These are phyloP conservation scores for Stemphylium lycopersici DNA, from an alignment of 2,329 filamentous ascomycete genomes.

Conservation along the genomic window DNA sequence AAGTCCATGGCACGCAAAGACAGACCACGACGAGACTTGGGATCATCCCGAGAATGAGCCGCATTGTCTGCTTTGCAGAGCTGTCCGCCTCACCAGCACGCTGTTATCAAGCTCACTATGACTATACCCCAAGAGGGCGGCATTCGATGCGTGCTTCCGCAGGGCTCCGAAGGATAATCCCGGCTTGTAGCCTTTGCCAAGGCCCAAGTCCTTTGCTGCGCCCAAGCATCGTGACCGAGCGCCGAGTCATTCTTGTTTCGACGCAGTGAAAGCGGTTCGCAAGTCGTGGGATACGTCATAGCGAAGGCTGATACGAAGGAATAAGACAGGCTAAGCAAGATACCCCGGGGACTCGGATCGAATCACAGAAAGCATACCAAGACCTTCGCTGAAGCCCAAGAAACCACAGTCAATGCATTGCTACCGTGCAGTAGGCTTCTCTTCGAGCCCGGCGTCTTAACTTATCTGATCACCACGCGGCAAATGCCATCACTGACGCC, in stretches of 20 bases:
- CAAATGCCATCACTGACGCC: too few relatives aligned
- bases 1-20: constrained; percentile 20
- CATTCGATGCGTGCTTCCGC: constrained; percentile 12
- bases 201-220: constrained; percentile 1
- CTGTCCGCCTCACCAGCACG: not conserved
- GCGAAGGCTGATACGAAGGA: not conserved
- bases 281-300: constrained; percentile 1
- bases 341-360: not conserved
- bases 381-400: too few relatives aligned
- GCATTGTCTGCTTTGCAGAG: not conserved
- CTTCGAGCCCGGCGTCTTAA: too few relatives aligned
- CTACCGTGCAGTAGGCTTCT: too few relatives aligned
- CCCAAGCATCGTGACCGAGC: constrained; percentile 7
- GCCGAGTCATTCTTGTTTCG: constrained; percentile 7
- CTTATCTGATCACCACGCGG: too few relatives aligned
- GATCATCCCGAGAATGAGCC: constrained; percentile 3
- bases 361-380: too few relatives aligned
- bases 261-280: constrained; percentile 10
- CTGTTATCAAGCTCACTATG: not conserved
- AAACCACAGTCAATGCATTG: too few relatives aligned
- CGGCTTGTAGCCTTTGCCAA: constrained; percentile 13
- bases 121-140: not conserved
- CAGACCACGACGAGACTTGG: constrained; percentile 11
- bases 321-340: not conserved
- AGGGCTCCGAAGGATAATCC: constrained; percentile 7